These are phyloP conservation scores for Termitomyces sp. DNA, from an alignment of 768 basidiomycete genomes.

Conservation along the genomic window DNA sequence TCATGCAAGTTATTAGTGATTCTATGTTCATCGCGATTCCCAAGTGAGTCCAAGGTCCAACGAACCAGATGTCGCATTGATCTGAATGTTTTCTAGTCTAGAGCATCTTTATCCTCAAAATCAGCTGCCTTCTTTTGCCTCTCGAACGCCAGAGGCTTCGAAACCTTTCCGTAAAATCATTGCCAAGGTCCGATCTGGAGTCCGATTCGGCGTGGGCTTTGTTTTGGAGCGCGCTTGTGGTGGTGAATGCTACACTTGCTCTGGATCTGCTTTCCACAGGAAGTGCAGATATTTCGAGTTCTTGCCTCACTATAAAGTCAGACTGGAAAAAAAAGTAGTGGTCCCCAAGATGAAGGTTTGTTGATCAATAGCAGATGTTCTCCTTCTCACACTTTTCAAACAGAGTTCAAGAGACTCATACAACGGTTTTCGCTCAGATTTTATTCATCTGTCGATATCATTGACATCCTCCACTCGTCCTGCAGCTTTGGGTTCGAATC, in stretches of 20 bases:
- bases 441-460: slow-evolving; percentile 89
- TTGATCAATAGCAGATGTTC: slow-evolving; percentile 29
- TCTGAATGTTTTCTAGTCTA: slow-evolving; percentile 13
- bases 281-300: slow-evolving; percentile 80
- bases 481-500: slow-evolving; percentile 11
- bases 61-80: neutral
- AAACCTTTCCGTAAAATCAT: slow-evolving; percentile 64
- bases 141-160: slow-evolving; percentile 16
- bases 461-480: slow-evolving; percentile 60
- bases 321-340: slow-evolving; percentile 46
- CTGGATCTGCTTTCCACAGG: slow-evolving; percentile 64
- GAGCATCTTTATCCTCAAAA: slow-evolving; percentile 20
- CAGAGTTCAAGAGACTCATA: slow-evolving; percentile 69
- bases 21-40: slow-evolving; percentile 83
- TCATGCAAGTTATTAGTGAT: slow-evolving; percentile 81
- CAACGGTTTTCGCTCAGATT: slow-evolving; percentile 88
- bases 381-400: neutral
- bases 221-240: slow-evolving; percentile 81
- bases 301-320: slow-evolving; percentile 74
- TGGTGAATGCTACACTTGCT: slow-evolving; percentile 59
- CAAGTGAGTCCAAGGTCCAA: slow-evolving; percentile 51
- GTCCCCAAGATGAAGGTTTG: slow-evolving; percentile 41
- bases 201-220: slow-evolving; percentile 84
- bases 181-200: slow-evolving; percentile 80
- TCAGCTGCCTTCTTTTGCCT: slow-evolving; percentile 15